Base-by-base conservation (phyloP, 23 red algal genomes). In the Gracilaria caudata region DNA sequence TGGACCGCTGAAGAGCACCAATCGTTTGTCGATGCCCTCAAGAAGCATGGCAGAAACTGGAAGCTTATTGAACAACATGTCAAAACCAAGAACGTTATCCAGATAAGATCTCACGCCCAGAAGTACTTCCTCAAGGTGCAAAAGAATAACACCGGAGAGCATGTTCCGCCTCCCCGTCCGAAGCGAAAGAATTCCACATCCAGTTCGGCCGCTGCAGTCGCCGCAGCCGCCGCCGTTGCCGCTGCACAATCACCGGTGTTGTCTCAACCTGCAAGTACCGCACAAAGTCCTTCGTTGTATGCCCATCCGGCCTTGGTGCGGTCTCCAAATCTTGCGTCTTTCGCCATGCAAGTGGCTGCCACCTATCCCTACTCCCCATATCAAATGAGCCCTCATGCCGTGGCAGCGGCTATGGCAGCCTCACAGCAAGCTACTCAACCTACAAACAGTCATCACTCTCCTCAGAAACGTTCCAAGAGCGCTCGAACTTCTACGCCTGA, bases 111-210 rank as follows among this genome's bases (percentile, higher is more conserved):
- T 16, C 95, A 98, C 47, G 95, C 95, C 19, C 95, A 98, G 76
- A 98, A 98, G 59, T 98, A 98, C 51, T 98, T 98, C 80, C 81
- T 94, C 54, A 94, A 94, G 68, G 90, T 98, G 11, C 90, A 98
- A 53, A 93, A 94, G 77, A 86, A 89, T 40, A 92, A 94, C 36
- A 89, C 88, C 19, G 87, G 86, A 20, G 95, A 89, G 65, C 78
- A 80, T 57, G 82, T 98, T 23, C 95, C 95, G 35, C 95, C 95
- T 1, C 84, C 95, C 7, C 89, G 95, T 44, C 90, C 82, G 7
- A 96, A 90, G 61, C 78, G 94, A 21, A 83, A 79, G 54, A 82
- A 82, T 51, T 53, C 84, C 26, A 86, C 60, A 25, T 30, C 66
- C 44, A 54, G 53, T 64, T 51, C 76, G 7, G 77, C 87, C 5